Base-by-base conservation (phyloP, 1,284 basidiomycete species). In the Tilletia setariae region DNA sequence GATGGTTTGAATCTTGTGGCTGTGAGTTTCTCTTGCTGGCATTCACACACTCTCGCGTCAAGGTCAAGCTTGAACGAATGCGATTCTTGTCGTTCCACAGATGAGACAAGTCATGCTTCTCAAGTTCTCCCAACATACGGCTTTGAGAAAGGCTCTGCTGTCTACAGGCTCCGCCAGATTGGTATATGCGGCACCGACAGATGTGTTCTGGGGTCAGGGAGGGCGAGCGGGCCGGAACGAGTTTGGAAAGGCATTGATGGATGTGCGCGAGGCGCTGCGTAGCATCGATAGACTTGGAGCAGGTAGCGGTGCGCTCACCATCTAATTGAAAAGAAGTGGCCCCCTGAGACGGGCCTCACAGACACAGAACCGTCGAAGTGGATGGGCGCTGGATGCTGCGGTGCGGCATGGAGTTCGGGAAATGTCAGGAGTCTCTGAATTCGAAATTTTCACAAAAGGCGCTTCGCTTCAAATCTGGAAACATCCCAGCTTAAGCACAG, bases 201-300 rank as follows among this genome's bases (percentile, higher is more conserved):
- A 79, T 44, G 77, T 71, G 4, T 79, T 79, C 43, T 79, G 77
- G 77, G 76, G 76, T n/a, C 64, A 65, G 0, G 72, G 68, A 4
- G 67, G 68, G 19, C 70, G 71, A 4, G 49, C 66, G 3, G 76
- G 73, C 1, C 68, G 75, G 9, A 79, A 79, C 35, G 72, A 76
- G 64, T 65, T 77, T 7, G 77, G 77, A 11, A 74, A 76, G 43
- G 69, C 70, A 13, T 53, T 79, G 9, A 66, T 71, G 66, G 67
- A 64, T 40, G 74, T 74, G 1, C 70, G 77, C n/a, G 74, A 79
- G 49, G 64, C 69, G 28, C 62, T 79, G 9, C 63, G 72, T 6
- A 59, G 21, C 3, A 66, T 67, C 32, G 66, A 65, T 6, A 74
- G 76, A 11, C 67, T 79, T 2, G 73, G 70, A 2, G 66, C 43